Percentiles rank a stretch among this genome's conserved stretches.
Conservation (phyloP, 176 grass and related monocot species). For the Eremochloa ophiuroides region DNA sequence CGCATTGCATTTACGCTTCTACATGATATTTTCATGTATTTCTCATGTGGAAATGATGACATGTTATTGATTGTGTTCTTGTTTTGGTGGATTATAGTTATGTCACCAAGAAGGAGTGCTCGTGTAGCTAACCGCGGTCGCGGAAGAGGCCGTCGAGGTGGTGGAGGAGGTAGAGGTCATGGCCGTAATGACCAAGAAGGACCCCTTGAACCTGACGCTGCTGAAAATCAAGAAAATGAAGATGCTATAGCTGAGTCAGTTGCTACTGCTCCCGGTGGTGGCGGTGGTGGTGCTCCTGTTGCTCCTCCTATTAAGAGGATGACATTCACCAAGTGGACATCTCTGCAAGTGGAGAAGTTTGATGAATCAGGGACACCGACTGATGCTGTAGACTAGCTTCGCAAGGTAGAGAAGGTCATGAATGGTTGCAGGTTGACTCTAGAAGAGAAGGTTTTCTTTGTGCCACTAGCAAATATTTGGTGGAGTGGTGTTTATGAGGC, state of each 20-base stretch:
- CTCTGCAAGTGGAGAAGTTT: not conserved
- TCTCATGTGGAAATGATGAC: too few relatives aligned
- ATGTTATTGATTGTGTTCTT: too few relatives aligned
- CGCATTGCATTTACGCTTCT: too few relatives aligned
- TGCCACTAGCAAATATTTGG: not conserved
- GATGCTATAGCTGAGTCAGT: not conserved
- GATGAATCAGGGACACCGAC: not conserved
- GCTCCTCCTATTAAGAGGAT: not conserved
- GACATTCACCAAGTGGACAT: not conserved
- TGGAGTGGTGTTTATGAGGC: not conserved
- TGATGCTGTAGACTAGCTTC: not conserved
- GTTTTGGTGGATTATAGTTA: too few relatives aligned
- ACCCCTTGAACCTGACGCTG: too few relatives aligned
- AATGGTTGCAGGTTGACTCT: not conserved
- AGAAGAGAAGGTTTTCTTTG: not conserved
- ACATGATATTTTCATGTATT: too few relatives aligned
- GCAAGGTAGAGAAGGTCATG: not conserved
- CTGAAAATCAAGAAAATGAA: not conserved
- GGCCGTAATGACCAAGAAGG: not conserved
- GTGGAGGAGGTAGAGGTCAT: not conserved
- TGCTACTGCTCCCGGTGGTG: not conserved
- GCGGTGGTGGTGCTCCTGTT: not conserved
- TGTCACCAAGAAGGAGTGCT: too few relatives aligned
- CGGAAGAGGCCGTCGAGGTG: not conserved
- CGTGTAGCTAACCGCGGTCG: too few relatives aligned